Conservation (phyloP, 441 rosid species). For the Heliophila coronopifolia region DNA sequence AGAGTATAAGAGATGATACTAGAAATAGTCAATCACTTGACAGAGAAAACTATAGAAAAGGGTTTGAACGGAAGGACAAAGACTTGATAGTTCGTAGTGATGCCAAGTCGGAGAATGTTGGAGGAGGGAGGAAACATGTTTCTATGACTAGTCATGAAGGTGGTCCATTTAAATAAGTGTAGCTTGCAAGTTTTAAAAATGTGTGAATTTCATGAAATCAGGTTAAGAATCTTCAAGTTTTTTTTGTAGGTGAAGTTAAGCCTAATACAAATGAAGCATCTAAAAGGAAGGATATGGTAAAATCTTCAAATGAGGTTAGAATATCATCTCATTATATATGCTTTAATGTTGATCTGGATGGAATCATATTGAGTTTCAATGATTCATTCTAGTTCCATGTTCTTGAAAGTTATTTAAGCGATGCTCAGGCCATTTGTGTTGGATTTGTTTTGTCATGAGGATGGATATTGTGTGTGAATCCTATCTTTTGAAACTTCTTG, state of each 20-base stretch:
- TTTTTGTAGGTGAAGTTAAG: conserved; percentile 1
- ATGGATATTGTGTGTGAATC: neutral
- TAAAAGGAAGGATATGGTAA: conserved; percentile 8
- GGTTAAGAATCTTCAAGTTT: conserved; percentile 3
- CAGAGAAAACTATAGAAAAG: neutral
- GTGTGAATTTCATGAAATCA: neutral
- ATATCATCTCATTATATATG: neutral
- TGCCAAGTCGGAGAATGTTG: neutral
- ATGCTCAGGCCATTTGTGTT: neutral
- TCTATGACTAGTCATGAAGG: conserved; percentile 8
- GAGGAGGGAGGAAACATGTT: conserved; percentile 8
- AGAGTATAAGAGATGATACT: conserved; percentile 41
- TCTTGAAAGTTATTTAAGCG: neutral
- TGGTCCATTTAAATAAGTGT: neutral
- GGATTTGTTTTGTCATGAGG: neutral
- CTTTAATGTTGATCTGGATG: neutral
- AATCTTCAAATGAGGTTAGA: conserved; percentile 13
- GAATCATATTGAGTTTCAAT: neutral
- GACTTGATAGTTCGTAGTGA: neutral
- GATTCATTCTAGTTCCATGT: neutral
- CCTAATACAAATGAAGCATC: neutral
- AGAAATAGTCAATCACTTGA: conserved; percentile 3
- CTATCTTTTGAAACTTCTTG: neutral
- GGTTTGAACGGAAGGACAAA: conserved; percentile 13
- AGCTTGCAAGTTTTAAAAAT: neutral